Conservation (phyloP, 768 basidiomycete species). For the Tephrocybe rancida region DNA sequence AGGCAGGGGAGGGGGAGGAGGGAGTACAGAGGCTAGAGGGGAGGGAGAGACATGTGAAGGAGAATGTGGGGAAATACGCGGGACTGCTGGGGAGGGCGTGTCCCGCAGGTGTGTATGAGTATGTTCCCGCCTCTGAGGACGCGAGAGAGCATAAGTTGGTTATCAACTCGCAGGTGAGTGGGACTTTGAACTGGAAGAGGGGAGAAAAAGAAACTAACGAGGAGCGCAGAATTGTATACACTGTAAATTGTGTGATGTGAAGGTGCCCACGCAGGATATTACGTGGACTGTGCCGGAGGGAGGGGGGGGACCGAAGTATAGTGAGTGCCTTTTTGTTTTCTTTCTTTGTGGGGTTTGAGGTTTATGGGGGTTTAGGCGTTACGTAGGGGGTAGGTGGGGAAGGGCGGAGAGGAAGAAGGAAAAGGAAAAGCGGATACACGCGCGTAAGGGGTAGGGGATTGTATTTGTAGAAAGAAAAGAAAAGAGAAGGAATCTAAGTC, state of each 20-base stretch:
- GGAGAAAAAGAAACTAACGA: not conserved
- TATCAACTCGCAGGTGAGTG: constrained; percentile 91
- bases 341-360: too few relatives aligned
- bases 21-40: constrained; percentile 46
- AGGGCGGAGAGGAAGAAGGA: too few relatives aligned
- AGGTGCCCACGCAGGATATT: constrained; percentile 95
- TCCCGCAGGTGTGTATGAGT: constrained; percentile 97
- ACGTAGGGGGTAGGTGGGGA: not conserved
- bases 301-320: constrained; percentile 95
- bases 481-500: too few relatives aligned
- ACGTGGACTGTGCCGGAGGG: constrained; percentile 98
- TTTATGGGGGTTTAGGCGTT: not conserved
- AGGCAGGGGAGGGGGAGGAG: constrained; percentile 32
- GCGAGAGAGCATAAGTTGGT: constrained; percentile 66
- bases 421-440: too few relatives aligned
- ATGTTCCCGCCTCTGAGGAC: constrained; percentile 75
- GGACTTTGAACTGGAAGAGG: constrained; percentile 1
- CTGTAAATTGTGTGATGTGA: constrained; percentile 95
- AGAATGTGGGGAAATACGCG: constrained; percentile 80
- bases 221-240: constrained; percentile 80
- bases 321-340: constrained; percentile 45
- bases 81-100: constrained; percentile 89
- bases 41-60: constrained; percentile 66
- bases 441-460: too few relatives aligned
- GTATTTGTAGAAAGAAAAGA: too few relatives aligned